Base-by-base conservation (phyloP, 1,139 yeast species). In the Protomyces inundatus region DNA sequence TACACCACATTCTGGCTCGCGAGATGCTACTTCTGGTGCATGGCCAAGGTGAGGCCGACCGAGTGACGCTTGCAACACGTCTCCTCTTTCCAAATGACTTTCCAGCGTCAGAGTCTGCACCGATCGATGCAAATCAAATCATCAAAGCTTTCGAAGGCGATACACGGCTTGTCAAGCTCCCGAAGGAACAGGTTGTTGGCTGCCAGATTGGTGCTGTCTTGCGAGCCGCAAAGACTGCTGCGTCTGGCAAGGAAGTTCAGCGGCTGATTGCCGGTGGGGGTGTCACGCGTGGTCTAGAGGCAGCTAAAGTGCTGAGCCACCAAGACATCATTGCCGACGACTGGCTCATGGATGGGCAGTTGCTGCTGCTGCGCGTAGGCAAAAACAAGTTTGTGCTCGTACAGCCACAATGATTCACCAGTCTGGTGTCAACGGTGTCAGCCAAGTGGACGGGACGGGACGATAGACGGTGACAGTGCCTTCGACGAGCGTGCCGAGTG, bases 1-100 rank as follows among this genome's bases (percentile, higher is more conserved):
- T 93, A 0, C 98, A 93, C 75, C 78, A 84, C 55, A 74, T 85
- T 0, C 79, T 93, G 55, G 98, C 98, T 0, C 77, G 83, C 54
- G 97, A 93, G 72, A 88, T 91, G 54, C 87, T 93, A 4, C 96
- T 89, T 70, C 79, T 93, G 71, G 81, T 93, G 45, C 97, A 90
- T 74, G 98, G 98, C 0, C 79, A 79, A 9, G 95, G 93, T 0
- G 79, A 81, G 4, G 95, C 96, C 2, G 80, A 81, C 39, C 81
- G 83, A 63, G 86, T 90, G 71, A 83, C 84, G 7, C 77, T 80
- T 54, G 81, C 87, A 33, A 84, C 93, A 2, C 79, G 85, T 4
- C 81, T 87, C 66, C 73, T 89, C 58, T 88, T 86, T 73, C 88
- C 89, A 3, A 77, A 82, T 0, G 66, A 66, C n/a, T 82, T 82